Percentiles rank a stretch among this genome's conserved stretches.
phyloP scores from a whole-genome alignment of 371 early-diverging fungal species.

The Mortierella sp. region DNA sequence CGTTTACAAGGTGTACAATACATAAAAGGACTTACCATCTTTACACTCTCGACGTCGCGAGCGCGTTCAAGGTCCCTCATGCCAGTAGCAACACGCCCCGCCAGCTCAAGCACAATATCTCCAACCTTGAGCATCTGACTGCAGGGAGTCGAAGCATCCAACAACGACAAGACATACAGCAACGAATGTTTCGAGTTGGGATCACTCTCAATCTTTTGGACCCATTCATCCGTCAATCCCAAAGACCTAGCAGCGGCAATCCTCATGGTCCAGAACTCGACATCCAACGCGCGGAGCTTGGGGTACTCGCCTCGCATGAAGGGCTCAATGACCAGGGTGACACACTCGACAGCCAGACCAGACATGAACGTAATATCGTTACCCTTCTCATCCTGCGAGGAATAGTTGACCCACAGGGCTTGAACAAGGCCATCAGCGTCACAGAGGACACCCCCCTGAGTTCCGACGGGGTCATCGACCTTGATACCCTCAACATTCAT shows the following conservation, averaged over 20 bases:
- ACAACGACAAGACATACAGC: slow-evolving; percentile 76
- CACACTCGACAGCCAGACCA: slow-evolving; percentile 66
- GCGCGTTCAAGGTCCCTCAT: slow-evolving; percentile 75
- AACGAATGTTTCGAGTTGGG: slow-evolving; percentile 74
- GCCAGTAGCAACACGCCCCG: slow-evolving; percentile 77
- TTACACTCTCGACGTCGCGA: slow-evolving; percentile 52
- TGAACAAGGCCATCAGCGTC: slow-evolving; percentile 76
- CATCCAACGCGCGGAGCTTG: slow-evolving; percentile 70
- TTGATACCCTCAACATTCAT: slow-evolving; percentile 84
- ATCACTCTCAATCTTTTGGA: slow-evolving; percentile 77
- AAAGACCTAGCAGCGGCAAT: slow-evolving; percentile 85
- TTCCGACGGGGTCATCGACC: slow-evolving; percentile 75
- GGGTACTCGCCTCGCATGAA: slow-evolving; percentile 61
- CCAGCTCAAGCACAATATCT: slow-evolving; percentile 87
- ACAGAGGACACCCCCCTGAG: slow-evolving; percentile 76
- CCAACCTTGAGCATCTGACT: slow-evolving; percentile 79
- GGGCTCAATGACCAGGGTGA: slow-evolving; percentile 59
- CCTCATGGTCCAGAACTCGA: slow-evolving; percentile 85
- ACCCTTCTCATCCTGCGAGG: slow-evolving; percentile 74
- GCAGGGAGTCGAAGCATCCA: slow-evolving; percentile 68
- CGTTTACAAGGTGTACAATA: neutral
- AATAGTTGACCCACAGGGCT: slow-evolving; percentile 83
- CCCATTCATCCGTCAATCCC: slow-evolving; percentile 85
- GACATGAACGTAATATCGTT: slow-evolving; percentile 77
- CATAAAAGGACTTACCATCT: slow-evolving; percentile 59